Evolutionary conservation across 2,329 filamentous ascomycete genomes (phyloP).

Genomic region (Botrytis byssoidea): DNA sequence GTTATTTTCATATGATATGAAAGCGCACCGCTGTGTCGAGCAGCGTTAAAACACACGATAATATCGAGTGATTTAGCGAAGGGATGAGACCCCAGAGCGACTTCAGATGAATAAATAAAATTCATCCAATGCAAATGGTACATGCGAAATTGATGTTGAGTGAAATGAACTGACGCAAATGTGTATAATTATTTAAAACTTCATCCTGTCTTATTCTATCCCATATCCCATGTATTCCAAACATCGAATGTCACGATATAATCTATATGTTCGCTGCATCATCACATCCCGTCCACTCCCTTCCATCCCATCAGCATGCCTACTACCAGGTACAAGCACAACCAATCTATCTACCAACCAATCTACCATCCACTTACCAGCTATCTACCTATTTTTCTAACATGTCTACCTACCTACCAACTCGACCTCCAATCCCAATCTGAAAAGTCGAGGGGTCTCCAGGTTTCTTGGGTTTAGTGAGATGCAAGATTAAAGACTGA

Average conservation of each 20-base stretch:
- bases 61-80: constrained; percentile 5
- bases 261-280: neutral
- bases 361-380: no score
- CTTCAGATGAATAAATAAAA: neutral
- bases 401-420: no score
- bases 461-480: no score
- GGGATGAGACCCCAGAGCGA: neutral
- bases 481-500: no score
- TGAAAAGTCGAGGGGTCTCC: no score
- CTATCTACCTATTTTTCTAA: no score
- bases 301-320: no score
- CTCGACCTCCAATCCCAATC: no score
- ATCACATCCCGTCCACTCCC: neutral
- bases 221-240: neutral
- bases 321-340: neutral
- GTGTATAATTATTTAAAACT: neutral
- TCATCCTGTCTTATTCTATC: neutral
- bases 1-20: neutral
- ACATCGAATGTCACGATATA: no score
- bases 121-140: neutral
- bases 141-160: neutral
- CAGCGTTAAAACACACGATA: neutral
- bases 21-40: neutral
- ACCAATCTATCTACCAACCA: neutral
- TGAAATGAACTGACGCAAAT: neutral